phyloP scores from a whole-genome alignment of 768 basidiomycete genomes.

The Lentinula sp. region DNA sequence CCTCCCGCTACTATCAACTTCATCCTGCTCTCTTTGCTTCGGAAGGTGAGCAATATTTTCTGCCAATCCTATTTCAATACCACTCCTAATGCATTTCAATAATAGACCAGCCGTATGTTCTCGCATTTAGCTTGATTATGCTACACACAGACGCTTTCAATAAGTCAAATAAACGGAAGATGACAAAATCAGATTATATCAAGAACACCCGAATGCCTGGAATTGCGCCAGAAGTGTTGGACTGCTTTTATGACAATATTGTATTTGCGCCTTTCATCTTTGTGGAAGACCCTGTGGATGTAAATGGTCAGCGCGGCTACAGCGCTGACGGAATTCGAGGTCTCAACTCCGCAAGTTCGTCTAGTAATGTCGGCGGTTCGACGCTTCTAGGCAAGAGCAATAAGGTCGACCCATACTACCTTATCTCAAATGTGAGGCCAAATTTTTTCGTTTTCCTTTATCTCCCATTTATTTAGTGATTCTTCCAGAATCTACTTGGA shows the following conservation, averaged over 20 bases:
- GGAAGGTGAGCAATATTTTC: constrained; percentile 45
- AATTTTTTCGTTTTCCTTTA: constrained; percentile 13
- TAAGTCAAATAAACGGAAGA: constrained; percentile 94
- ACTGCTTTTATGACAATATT: constrained; percentile 96
- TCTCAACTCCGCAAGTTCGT: constrained; percentile 28
- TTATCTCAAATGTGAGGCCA: constrained; percentile 65
- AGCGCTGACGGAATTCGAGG: constrained; percentile 35
- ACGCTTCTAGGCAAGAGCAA: constrained; percentile 46
- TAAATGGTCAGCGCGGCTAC: constrained; percentile 49
- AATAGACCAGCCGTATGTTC: constrained; percentile 87
- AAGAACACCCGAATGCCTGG: constrained; percentile 89
- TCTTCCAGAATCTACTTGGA: constrained; percentile 51
- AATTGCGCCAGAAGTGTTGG: constrained; percentile 74
- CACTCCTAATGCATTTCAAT: not conserved
- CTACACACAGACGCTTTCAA: constrained; percentile 98
- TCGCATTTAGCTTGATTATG: constrained; percentile 98
- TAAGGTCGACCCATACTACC: constrained; percentile 88
- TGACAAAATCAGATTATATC: constrained; percentile 92
- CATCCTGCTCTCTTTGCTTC: constrained; percentile 77
- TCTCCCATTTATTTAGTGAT: not conserved
- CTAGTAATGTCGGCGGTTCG: constrained; percentile 21
- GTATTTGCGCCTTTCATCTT: constrained; percentile 95
- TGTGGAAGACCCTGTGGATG: constrained; percentile 83
- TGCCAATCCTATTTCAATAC: not conserved
- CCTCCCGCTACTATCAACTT: constrained; percentile 73